Percentiles rank a stretch among this genome's conserved stretches.
These are phyloP conservation scores for Rhizopus sp. DNA, from an alignment of 371 early-diverging fungal genomes.

Conservation along the genomic window DNA sequence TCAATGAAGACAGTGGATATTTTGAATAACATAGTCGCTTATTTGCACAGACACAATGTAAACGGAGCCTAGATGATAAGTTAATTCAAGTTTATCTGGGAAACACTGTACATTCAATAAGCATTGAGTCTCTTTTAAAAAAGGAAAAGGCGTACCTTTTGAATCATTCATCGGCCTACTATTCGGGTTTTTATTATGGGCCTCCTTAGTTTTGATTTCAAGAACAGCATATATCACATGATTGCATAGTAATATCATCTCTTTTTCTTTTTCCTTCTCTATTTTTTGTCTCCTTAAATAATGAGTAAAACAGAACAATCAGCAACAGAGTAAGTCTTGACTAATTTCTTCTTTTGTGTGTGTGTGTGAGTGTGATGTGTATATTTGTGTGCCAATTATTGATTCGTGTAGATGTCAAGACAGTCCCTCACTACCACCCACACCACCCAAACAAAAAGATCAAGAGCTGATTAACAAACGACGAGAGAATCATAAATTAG, in stretches of 20 bases:
- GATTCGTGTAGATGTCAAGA: too few relatives aligned
- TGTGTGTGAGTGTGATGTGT: too few relatives aligned
- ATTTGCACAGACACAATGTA: too few relatives aligned
- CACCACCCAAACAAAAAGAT: constrained; percentile 62
- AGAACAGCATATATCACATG: background rate
- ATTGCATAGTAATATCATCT: background rate
- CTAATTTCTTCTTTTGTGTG: background rate
- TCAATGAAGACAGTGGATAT: too few relatives aligned
- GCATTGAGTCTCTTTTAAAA: too few relatives aligned
- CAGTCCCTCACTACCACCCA: constrained; percentile 9
- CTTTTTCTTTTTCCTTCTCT: background rate
- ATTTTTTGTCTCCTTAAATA: background rate
- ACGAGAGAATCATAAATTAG: constrained; percentile 90
- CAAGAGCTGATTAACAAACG: constrained; percentile 74
- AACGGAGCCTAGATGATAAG: too few relatives aligned
- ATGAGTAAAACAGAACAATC: background rate
- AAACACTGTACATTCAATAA: too few relatives aligned
- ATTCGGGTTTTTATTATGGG: background rate
- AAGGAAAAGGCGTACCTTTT: background rate
- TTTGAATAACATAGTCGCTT: too few relatives aligned
- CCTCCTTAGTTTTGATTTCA: background rate
- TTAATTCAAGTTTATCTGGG: too few relatives aligned
- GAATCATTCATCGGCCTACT: background rate
- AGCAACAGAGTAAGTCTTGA: background rate
- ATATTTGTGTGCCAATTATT: too few relatives aligned